Percentiles rank a stretch among this genome's conserved stretches.
Evolutionary conservation across 2,329 filamentous ascomycete genomes (phyloP).

Genomic region (Neofusicoccum parvum): DNA sequence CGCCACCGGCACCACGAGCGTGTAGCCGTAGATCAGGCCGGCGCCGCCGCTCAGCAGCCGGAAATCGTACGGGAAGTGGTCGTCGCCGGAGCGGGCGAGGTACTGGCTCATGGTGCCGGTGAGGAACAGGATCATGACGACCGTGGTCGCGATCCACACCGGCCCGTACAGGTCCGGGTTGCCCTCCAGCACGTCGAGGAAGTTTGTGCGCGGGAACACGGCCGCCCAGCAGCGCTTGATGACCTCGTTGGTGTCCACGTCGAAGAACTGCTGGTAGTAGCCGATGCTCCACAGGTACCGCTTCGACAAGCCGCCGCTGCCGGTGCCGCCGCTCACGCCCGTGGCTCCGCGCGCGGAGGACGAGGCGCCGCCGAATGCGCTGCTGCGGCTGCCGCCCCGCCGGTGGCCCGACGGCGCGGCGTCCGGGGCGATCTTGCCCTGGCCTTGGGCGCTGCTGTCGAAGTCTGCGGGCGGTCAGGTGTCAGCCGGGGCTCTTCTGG

Average conservation of each 20-base stretch:
- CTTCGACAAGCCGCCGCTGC: constrained; percentile 54
- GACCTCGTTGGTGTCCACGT: constrained; percentile 92
- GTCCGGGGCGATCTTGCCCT: constrained; percentile 53
- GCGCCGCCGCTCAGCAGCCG: constrained; percentile 82
- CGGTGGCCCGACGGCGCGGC: constrained; percentile 25
- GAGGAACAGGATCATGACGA: constrained; percentile 91
- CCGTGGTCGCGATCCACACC: constrained; percentile 98
- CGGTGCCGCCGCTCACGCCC: constrained; percentile 30
- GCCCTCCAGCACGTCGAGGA: constrained; percentile 94
- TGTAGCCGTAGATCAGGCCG: constrained; percentile 94
- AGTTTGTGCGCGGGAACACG: constrained; percentile 90
- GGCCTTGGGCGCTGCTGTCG: constrained; percentile 57
- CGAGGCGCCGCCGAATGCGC: constrained; percentile 7
- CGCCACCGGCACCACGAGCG: constrained; percentile 73
- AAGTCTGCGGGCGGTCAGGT: constrained; percentile 58
- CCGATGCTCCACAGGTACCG: constrained; percentile 88
- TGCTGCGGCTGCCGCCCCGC: neutral
- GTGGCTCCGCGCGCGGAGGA: constrained; percentile 23
- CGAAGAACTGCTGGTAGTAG: constrained; percentile 98
- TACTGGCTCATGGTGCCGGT: constrained; percentile 96
- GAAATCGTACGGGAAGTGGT: constrained; percentile 90
- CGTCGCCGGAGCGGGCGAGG: constrained; percentile 65
- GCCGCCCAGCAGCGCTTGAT: constrained; percentile 83
- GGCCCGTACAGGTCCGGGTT: constrained; percentile 97
- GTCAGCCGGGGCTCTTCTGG: neutral